Base-by-base conservation (phyloP, 306 rosid genomes). In the Gleditsia sinensis region DNA sequence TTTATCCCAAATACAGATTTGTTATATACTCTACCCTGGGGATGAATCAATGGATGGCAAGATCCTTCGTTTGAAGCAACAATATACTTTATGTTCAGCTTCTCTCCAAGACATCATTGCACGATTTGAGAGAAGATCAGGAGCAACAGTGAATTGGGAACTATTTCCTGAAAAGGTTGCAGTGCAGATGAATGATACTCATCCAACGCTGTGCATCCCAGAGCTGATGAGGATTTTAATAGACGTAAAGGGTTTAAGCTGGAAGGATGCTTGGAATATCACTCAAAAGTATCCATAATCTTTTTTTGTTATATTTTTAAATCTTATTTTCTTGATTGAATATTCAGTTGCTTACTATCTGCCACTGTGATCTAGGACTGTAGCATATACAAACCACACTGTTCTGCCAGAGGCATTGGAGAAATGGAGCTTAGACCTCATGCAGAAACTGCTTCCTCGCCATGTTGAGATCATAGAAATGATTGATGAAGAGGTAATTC, bases 361-460 rank as follows among this genome's bases (percentile, higher is more conserved):
- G 71, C 79, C 73, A 27, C 37, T 28, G 65, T 66, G 80, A 74
- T 75, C 77, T 48, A 94, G 99, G 83, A 86, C 96, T 80, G 97
- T 94, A 46, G 99, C 99, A 71, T 94, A 94, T 84, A 92, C 99
- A 69, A 94, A 94, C 79, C 99, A 94, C 59, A 94, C 99, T 33
- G 97, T 94, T 83, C 93, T 94, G 66, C 99, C 99, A 0, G 99
- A 94, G 87, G 99, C 99, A 79, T 82, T 94, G 84, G 99, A 94
- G 87, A 94, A 94, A 79, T 94, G 97, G 99, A 94, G 93, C 83
- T 75, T 90, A 25, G 96, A 88, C 57, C 97, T 94, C 55, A 86
- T 94, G 96, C 85, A 90, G 87, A 83, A 83, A 79, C 76, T 94
- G 59, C 99, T 94, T 80, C 99, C 99, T 67, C 95, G 96, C 62